Base-by-base conservation (phyloP, 805 yeast genomes). In the Alloascoidea africana region DNA sequence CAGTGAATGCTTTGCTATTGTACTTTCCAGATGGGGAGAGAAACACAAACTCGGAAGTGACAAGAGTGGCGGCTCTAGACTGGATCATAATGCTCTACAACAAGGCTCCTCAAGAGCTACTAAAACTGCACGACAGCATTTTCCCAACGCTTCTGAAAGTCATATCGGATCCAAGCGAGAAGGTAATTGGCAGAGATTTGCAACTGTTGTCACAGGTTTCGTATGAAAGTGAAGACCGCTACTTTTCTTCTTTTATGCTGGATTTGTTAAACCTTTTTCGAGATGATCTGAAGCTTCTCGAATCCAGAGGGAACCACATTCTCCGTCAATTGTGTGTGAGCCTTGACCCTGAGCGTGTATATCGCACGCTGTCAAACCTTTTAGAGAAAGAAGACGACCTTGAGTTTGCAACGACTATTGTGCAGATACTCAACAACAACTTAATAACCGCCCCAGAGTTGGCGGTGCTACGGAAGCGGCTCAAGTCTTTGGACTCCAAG, bases 1-100 rank as follows among this genome's bases (percentile, higher is more conserved):
- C 85, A 1, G 74, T 86, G 32, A 75, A 76, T 41, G 76, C 79
- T 3, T 63, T 89, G 39, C 76, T 84, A 3, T 53, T 73, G 32
- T 94, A 86, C 51, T 75, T 81, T 42, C 57, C 73, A 41, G 76
- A 73, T 44, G 84, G 80, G 38, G 77, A 82, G 46, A 23, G n/a
- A 8, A n/a, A 23, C n/a, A 23, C n/a, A 23, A 8, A 8, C 8
- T 23, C 30, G n/a, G 94, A 85, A 42, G 73, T 76, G 18, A 81
- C 96, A 0, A 68, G 91, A 41, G 66, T 85, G 23, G 84, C 93
- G 0, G 77, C 91, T 16, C 60, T 91, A 27, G 94, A 87, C 44
- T 91, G 98, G 98, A 62, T 91, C 19, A 73, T 76, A 13, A 73
- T 84, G 67, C 63, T 91, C 32, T 89, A 86, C 50, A 66, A 72